These are phyloP conservation scores for Gilbertella persicaria DNA, from an alignment of 371 early-diverging fungal species.

Conservation along the genomic window DNA sequence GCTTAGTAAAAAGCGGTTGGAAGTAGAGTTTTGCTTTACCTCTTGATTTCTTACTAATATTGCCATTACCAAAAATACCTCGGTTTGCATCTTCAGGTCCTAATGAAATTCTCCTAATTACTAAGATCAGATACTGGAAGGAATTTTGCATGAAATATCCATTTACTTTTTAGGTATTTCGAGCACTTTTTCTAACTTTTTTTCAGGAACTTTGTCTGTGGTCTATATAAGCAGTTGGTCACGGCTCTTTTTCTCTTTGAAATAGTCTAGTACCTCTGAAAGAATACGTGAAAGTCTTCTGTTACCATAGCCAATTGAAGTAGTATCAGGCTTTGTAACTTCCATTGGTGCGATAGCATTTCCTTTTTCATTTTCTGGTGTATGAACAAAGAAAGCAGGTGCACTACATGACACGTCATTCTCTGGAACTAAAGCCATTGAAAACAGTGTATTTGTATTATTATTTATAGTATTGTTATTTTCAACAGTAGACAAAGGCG, in stretches of 20 bases:
- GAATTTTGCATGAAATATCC: not conserved
- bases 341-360: not conserved
- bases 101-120: not conserved
- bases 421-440: too few relatives aligned
- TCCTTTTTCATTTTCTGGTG: constrained; percentile 2
- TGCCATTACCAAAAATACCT: constrained; percentile 22
- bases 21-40: constrained; percentile 6
- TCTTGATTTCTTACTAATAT: constrained; percentile 6
- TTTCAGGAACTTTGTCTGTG: too few relatives aligned
- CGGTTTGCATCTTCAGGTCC: constrained; percentile 6
- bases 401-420: constrained; percentile 9
- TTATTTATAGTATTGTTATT: too few relatives aligned
- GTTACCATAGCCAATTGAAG: constrained; percentile 16
- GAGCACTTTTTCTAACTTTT: not conserved
- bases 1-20: not conserved
- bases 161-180: constrained; percentile 5
- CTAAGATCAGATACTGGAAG: not conserved
- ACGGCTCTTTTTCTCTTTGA: too few relatives aligned
- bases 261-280: constrained; percentile 26
- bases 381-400: constrained; percentile 17
- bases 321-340: not conserved
- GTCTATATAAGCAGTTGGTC: too few relatives aligned
- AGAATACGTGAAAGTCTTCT: constrained; percentile 24
- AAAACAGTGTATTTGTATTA: too few relatives aligned
- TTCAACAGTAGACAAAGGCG: too few relatives aligned